phyloP scores from a whole-genome alignment of 306 rosid species.

The Medicago lupulina region DNA sequence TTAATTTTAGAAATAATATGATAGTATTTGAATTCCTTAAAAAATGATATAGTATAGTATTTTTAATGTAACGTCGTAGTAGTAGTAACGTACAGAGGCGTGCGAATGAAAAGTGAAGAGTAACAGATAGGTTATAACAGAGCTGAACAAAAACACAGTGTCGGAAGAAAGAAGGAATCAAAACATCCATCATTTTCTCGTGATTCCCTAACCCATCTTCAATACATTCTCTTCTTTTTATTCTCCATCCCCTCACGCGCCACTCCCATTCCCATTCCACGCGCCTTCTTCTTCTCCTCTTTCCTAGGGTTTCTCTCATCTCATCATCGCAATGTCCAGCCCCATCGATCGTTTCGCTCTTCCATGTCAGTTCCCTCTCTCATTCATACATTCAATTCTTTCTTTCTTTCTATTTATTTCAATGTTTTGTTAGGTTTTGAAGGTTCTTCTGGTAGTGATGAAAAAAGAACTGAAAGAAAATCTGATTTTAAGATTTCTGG shows the following conservation, averaged over 20 bases:
- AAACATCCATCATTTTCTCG: slow-evolving; percentile 33
- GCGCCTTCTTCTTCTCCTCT: neutral
- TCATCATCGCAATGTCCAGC: slow-evolving; percentile 64
- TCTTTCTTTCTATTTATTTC: neutral
- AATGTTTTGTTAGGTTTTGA: slow-evolving; percentile 68
- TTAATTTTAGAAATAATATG: too few relatives aligned
- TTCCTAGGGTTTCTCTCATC: slow-evolving; percentile 47
- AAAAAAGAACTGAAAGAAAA: slow-evolving; percentile 73
- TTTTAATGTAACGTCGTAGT: too few relatives aligned
- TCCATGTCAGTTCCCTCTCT: slow-evolving; percentile 63
- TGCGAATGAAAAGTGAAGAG: neutral
- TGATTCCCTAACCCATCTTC: slow-evolving; percentile 32
- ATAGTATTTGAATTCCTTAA: too few relatives aligned
- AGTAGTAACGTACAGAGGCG: too few relatives aligned
- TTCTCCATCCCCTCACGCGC: neutral
- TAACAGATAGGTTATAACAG: slow-evolving; percentile 1
- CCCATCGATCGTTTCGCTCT: slow-evolving; percentile 80
- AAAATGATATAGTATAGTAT: too few relatives aligned
- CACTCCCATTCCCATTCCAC: neutral
- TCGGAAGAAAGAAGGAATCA: neutral
- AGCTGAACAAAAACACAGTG: slow-evolving; percentile 24
- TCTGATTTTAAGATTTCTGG: slow-evolving; percentile 96
- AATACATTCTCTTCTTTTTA: slow-evolving; percentile 38
- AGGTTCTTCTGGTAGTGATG: slow-evolving; percentile 95
- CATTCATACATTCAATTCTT: neutral